A percentile compares a stretch with the other conserved stretches of the same genome.
phyloP scores from a whole-genome alignment of 139 green algal species.

The Chlorella sorokiniana region DNA sequence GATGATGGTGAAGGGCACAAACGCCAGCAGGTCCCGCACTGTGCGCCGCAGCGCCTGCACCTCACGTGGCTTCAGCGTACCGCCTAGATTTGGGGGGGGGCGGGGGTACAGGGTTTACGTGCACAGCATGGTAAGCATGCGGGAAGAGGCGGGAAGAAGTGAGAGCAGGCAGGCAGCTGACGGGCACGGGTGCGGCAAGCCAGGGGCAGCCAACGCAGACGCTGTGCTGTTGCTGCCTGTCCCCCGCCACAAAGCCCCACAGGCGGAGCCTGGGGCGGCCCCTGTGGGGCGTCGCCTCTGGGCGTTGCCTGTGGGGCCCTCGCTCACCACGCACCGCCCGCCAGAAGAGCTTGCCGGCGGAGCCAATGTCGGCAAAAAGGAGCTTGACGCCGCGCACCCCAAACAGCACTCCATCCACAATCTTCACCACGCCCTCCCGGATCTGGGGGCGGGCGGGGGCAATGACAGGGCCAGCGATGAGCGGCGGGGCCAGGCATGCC shows the following conservation, averaged over 20 bases:
- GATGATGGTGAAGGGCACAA: slow-evolving; percentile 98
- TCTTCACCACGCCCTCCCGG: slow-evolving; percentile 48
- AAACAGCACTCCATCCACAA: slow-evolving; percentile 84
- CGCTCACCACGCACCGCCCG: slow-evolving; percentile 63
- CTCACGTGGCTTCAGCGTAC: slow-evolving; percentile 89
- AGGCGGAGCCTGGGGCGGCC: too few species aligned
- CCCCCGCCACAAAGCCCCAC: too few species aligned
- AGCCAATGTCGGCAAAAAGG: slow-evolving; percentile 73
- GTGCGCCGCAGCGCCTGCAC: slow-evolving; percentile 91
- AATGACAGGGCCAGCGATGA: neutral
- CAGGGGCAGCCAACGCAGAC: neutral
- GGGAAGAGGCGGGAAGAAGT: too few species aligned
- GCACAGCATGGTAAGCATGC: neutral
- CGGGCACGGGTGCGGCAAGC: neutral
- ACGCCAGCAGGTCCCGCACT: slow-evolving; percentile 86
- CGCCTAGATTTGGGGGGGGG: slow-evolving; percentile 68
- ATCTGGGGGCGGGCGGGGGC: slow-evolving; percentile 49
- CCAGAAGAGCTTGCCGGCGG: slow-evolving; percentile 71
- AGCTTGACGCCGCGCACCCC: slow-evolving; percentile 80
- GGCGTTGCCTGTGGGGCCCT: too few species aligned
- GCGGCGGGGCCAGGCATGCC: too few species aligned
- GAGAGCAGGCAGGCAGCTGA: neutral
- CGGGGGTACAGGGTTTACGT: too few species aligned
- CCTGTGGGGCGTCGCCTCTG: too few species aligned
- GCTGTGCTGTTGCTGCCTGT: too few species aligned